Conservation (phyloP, 2,329 filamentous ascomycete species). For the Diaporthe caulivora region DNA sequence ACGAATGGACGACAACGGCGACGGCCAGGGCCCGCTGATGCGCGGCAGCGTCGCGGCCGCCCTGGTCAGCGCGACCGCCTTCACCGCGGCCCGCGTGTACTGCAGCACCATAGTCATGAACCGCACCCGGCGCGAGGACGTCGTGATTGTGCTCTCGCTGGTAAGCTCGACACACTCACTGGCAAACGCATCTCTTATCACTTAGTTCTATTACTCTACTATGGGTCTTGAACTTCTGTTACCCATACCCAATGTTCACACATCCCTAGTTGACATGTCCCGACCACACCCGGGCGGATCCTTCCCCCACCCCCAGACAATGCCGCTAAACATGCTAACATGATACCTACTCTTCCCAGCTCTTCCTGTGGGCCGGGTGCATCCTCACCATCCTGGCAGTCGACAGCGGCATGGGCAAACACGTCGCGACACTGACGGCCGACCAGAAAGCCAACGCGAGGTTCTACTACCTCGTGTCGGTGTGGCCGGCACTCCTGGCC, state of each 20-base stretch:
- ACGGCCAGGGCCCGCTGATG: slow-evolving; percentile 16
- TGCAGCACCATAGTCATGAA: not conserved
- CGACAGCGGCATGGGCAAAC: not conserved
- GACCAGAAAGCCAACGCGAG: not conserved
- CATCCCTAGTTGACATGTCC: not conserved
- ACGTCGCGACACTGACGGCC: not conserved
- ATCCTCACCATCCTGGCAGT: not conserved
- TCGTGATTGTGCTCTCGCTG: not conserved
- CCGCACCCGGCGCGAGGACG: not conserved
- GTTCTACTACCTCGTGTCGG: slow-evolving; percentile 3
- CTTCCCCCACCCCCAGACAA: no score
- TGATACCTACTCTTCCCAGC: no score
- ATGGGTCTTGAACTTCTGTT: no score
- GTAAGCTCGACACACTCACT: no score
- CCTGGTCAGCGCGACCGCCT: slow-evolving; percentile 5
- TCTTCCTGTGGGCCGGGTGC: not conserved
- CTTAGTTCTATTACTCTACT: no score
- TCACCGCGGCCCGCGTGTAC: slow-evolving; percentile 10
- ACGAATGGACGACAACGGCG: not conserved
- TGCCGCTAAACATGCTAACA: no score
- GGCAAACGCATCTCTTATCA: no score
- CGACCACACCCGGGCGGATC: no score
- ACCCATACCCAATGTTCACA: no score
- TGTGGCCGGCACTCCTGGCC: not conserved
- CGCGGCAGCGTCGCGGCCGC: slow-evolving; percentile 17